Percentiles rank a stretch among this genome's conserved stretches.
phyloP scores from a whole-genome alignment of 2,329 filamentous ascomycete species.

The Nemania abortiva region DNA sequence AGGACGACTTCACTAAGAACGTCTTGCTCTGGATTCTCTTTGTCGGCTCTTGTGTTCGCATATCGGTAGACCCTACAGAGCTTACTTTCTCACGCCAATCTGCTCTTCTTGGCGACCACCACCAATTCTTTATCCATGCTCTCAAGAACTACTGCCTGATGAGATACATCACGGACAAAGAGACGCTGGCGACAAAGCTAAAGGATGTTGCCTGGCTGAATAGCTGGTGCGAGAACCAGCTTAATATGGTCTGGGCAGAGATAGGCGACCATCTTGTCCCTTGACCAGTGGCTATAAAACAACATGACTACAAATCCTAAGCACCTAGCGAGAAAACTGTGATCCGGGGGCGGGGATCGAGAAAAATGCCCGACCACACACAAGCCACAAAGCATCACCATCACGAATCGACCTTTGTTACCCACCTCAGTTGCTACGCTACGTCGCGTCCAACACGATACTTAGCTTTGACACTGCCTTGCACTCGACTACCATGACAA shows the following conservation, averaged over 20 bases:
- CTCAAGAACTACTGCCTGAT: conserved; percentile 47
- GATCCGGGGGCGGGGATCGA: background rate
- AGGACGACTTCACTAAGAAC: conserved; percentile 48
- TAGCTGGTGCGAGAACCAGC: conserved; percentile 51
- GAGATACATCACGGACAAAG: conserved; percentile 46
- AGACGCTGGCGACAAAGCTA: conserved; percentile 43
- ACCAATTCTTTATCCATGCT: conserved; percentile 49
- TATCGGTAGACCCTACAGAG: conserved; percentile 36
- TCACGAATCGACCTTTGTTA: conserved; percentile 19
- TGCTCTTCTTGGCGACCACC: conserved; percentile 43
- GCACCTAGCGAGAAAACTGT: background rate
- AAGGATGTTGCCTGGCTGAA: conserved; percentile 49
- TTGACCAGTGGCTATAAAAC: conserved; percentile 23
- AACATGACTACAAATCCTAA: background rate
- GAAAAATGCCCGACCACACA: background rate
- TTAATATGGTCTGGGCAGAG: conserved; percentile 48
- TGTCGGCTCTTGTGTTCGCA: conserved; percentile 50
- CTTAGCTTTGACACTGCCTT: conserved; percentile 22
- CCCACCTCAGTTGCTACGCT: background rate
- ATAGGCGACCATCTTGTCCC: conserved; percentile 41
- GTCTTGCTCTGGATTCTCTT: conserved; percentile 52
- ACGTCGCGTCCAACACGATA: background rate
- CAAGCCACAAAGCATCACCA: conserved; percentile 10
- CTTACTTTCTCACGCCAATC: conserved; percentile 36
- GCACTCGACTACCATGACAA: conserved; percentile 24